Conservation (phyloP, 1,139 yeast genomes). For the Wickerhamomyces sp. region DNA sequence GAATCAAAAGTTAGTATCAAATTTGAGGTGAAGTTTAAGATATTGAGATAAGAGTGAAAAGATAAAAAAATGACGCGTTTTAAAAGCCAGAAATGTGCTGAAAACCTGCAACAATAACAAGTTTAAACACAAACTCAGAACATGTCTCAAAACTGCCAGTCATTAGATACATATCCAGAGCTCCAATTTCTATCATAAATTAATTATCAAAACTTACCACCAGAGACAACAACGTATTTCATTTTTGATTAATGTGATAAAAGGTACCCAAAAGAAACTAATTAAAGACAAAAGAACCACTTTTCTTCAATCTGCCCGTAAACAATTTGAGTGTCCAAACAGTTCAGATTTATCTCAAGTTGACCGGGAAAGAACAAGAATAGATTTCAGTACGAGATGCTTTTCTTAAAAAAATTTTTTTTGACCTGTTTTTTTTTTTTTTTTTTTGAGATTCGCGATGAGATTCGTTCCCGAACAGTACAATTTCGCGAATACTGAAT, state of each 20-base stretch:
- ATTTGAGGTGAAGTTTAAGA: no score
- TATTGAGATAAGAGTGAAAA: no score
- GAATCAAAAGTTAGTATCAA: no score
- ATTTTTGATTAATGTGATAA: constrained; percentile 31
- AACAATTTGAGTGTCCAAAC: neutral
- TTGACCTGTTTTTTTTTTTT: no score
- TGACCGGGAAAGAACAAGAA: neutral
- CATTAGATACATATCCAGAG: no score
- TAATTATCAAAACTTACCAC: constrained; percentile 61
- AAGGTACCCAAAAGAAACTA: neutral
- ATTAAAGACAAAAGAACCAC: neutral
- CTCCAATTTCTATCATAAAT: no score
- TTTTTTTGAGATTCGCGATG: no score
- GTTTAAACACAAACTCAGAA: neutral
- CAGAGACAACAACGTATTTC: constrained; percentile 99
- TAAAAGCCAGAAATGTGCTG: neutral
- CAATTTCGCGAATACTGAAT: no score
- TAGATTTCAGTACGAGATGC: neutral
- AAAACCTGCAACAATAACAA: neutral
- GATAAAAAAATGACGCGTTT: constrained; percentile 1
- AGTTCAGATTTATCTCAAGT: neutral
- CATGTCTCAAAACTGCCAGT: no score
- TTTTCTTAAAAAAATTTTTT: neutral
- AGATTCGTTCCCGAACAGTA: no score
- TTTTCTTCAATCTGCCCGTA: constrained; percentile 2